Base-by-base conservation (phyloP, 495 filamentous ascomycete genomes). In the Talaromyces stipitatus region DNA sequence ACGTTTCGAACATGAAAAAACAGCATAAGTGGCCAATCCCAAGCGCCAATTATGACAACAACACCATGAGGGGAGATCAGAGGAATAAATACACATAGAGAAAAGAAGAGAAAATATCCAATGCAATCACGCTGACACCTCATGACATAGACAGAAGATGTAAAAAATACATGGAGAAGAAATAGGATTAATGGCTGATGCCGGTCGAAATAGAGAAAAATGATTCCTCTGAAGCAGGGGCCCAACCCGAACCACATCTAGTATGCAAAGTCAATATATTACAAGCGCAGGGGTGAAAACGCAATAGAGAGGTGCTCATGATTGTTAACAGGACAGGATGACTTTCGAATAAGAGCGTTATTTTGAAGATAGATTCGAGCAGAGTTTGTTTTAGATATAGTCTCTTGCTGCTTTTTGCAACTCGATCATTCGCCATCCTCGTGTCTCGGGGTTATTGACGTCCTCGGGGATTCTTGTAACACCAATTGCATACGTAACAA, bases 401-500 rank as follows among this genome's bases (percentile, higher is more conserved):
- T 98, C 94, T 69, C 95, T 84, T 56, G 88, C 92, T 72, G 89
- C 94, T 86, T 98, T 98, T 74, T 98, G 94, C 75, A 98, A 79
- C 79, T 98, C 94, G 67, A 98, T 96, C 70, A 98, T 75, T 64
- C 91, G 83, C 94, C 94, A 98, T 14, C 94, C 94, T 61, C 91
- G 80, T 4, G 94, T 98, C 72, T 98, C 94, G 1, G 90, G 90
- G 72, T 97, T 97, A 75, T 83, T 92, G 55, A 97, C 94, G 61
- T 98, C 94, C 64, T 98, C 94, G 22, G 92, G 81, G 33, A 96
- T 84, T 55, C 94, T 79, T 2, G 94, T 97, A 54, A 97, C 85
- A 54, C 94, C 94, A 62, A 98, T 97, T 43, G 92, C 94, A 63
- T 98, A 98, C 1, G 95, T 97, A 60, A 98, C 94, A 57, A 95